These are phyloP conservation scores for Microascus cirrosus DNA, from an alignment of 2,329 filamentous ascomycete genomes.

Conservation along the genomic window DNA sequence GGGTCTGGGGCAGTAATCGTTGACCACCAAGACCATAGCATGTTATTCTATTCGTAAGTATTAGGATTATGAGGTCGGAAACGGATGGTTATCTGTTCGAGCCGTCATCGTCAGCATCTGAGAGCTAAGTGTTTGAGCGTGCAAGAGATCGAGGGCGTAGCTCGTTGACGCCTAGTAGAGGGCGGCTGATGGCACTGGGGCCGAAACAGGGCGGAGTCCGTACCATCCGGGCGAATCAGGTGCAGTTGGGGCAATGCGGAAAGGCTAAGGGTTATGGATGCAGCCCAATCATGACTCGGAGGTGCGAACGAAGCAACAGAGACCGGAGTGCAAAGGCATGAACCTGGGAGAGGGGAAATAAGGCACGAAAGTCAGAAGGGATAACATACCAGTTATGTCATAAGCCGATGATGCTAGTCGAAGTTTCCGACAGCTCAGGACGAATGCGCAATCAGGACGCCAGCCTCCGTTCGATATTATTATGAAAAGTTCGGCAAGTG, in stretches of 20 bases:
- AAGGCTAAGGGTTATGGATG: not conserved
- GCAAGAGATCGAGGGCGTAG: not conserved
- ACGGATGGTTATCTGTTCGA: not conserved
- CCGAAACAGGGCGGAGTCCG: not conserved
- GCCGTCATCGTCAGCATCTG: not conserved
- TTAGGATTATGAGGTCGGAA: constrained; percentile 8
- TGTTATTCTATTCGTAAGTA: constrained; percentile 14
- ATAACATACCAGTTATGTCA: not conserved
- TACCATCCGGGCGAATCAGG: not conserved
- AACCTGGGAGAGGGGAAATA: not conserved
- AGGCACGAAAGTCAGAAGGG: not conserved
- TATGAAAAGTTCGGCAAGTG: not conserved
- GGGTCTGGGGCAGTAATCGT: constrained; percentile 64
- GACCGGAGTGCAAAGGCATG: not conserved
- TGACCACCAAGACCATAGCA: constrained; percentile 54
- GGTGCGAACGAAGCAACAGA: not conserved
- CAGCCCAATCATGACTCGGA: not conserved
- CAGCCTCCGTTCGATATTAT: not conserved
- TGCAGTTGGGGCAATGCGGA: not conserved
- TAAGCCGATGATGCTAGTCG: not conserved
- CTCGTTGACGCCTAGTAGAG: not conserved
- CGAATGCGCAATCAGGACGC: not conserved
- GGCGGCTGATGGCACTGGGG: not conserved
- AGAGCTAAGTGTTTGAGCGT: not conserved
- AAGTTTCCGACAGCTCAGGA: not conserved